Percentiles rank a stretch among this genome's conserved stretches.
Conservation (phyloP, 108 stramenopile genomes). For the Pseudonitzschia pungens region DNA sequence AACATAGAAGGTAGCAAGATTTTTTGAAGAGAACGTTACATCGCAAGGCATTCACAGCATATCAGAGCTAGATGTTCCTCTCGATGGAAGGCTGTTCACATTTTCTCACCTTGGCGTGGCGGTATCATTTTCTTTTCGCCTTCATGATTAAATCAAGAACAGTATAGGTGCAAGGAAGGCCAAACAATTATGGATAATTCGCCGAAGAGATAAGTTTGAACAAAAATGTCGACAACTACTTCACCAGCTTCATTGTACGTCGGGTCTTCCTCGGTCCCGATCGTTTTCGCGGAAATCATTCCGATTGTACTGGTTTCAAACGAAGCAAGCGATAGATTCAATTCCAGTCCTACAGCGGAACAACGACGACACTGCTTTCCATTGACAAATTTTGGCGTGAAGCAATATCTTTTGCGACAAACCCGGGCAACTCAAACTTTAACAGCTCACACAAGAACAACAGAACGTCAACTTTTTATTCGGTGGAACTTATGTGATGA, state of each 20-base stretch:
- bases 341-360: neutral
- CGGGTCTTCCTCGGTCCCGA: slow-evolving; percentile 15
- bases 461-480: slow-evolving; percentile 6
- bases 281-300: slow-evolving; percentile 31
- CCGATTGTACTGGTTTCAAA: slow-evolving; percentile 18
- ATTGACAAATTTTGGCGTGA: slow-evolving; percentile 26
- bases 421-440: slow-evolving; percentile 5
- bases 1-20: neutral
- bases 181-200: too few relatives aligned
- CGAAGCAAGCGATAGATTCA: too few relatives aligned
- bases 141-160: neutral
- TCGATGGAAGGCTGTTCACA: neutral
- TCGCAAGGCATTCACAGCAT: neutral
- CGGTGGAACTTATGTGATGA: slow-evolving; percentile 4
- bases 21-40: neutral
- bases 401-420: slow-evolving; percentile 7
- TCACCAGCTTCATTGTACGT: neutral
- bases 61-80: neutral
- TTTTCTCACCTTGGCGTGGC: neutral
- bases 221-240: neutral
- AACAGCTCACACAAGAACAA: neutral
- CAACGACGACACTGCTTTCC: neutral
- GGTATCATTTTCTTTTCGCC: neutral
- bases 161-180: too few relatives aligned
- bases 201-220: neutral